Base-by-base conservation (phyloP, 2,329 filamentous ascomycete genomes). In the Epicoccum sorghinum region DNA sequence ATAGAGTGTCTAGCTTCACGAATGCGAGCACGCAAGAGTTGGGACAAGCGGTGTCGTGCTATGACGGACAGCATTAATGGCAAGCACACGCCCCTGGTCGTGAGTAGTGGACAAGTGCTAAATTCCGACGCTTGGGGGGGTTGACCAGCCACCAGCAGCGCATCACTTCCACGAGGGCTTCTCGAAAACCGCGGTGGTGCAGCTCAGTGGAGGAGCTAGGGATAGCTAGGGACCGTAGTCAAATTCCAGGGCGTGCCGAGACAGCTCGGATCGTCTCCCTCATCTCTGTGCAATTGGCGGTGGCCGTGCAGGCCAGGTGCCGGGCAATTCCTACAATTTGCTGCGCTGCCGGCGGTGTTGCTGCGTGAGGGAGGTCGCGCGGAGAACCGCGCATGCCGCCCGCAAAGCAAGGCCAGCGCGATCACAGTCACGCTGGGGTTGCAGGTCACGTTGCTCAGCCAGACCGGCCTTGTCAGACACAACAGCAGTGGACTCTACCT, bases 101-200 rank as follows among this genome's bases (percentile, higher is more conserved):
- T 24, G 39, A 43, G 49, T 36, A 46, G 4, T 23, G 18, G 35
- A 39, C 18, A 33, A 14, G 14, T 40, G 49, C 45, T 49, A 49
- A 32, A 36, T 40, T 42, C 39, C n/a, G 44, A 48, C 36, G 50
- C 47, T 27, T 29, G 33, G 46, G 32, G 18, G 22, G 50, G 46
- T 39, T 51, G 27, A 52, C 44, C 55, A 57, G 64, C 58, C 61
- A 64, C 58, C 59, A 52, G 59, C 56, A 52, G 64, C 61, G 55
- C 65, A 66, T 70, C 64, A 63, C 61, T 71, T 73, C 68, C 56
- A 68, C 48, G 51, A 62, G 57, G 56, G 30, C 64, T 72, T 73
- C 70, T 70, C 65, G 70, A 73, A 73, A 61, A 50, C 52, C 30
- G 47, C 49, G 44, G 54, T 49, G 58, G 53, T 42, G 49, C 57